Evolutionary conservation across 441 rosid genomes (phyloP), one percentile per base, ranked within the genome.

Genomic region (Adansonia rubrostipa): DNA sequence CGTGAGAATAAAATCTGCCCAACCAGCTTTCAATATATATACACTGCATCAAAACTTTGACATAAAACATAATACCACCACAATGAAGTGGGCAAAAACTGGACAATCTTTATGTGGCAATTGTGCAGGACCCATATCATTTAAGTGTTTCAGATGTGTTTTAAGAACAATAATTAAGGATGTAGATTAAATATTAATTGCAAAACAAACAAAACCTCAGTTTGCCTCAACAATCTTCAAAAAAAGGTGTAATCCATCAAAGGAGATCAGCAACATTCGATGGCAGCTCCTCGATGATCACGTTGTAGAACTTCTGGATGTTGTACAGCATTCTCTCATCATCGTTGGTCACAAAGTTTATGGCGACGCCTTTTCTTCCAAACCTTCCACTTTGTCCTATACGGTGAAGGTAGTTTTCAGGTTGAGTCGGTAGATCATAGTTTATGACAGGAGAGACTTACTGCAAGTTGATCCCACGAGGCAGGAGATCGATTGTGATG

Each of bases 341-440:
- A 0, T 89, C 90, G 44, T 19, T 81, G 0, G 92, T 85, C 74
- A 89, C 83, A 50, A 89, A 89, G 71, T 89, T 89, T 33, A 89
- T 89, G 17, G 92, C 86, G 51, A 87, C 90, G 78, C 92, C 92
- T 68, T 89, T 87, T 61, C 92, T 85, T 54, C 92, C 92, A n/a
- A 89, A 89, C 33, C 90, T 82, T 51, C 92, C 92, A 82, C 90
- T 85, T 24, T 90, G 81, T 62, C 92, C 92, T 1, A 89, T 89
- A 48, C 90, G 87, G 76, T 89, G 92, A 19, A 89, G 90, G 83
- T 89, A 87, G 75, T 86, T 89, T 74, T 87, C 90, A 0, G 92
- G 92, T 74, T 87, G 92, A 1, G 92, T 89, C 6, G 92, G 92
- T 61, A 89, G 77, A 75, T 89, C 92, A 70, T 79, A 89, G 83